phyloP scores from a whole-genome alignment of 805 yeast species.

The Ogataea neopini region DNA sequence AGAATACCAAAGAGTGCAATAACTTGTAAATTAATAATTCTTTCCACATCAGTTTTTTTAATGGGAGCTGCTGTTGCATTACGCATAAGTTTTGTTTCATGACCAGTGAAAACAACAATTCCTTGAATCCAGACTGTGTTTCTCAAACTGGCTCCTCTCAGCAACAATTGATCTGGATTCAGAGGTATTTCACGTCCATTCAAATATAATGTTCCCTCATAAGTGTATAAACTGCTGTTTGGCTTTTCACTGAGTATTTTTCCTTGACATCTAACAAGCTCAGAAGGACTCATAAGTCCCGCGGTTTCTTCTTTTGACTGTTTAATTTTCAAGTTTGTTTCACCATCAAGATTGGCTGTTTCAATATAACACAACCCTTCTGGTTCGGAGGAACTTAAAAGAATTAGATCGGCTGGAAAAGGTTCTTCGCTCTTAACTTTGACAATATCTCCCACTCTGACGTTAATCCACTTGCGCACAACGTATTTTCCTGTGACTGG shows the following conservation, averaged over 20 bases:
- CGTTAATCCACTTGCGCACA: slow-evolving; percentile 77
- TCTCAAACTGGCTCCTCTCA: slow-evolving; percentile 94
- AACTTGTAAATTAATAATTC: slow-evolving; percentile 90
- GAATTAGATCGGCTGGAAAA: slow-evolving; percentile 87
- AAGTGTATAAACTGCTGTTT: slow-evolving; percentile 89
- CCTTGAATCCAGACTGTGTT: slow-evolving; percentile 97
- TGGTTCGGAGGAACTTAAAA: slow-evolving; percentile 92
- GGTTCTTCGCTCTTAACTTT: slow-evolving; percentile 84
- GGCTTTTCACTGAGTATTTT: slow-evolving; percentile 85
- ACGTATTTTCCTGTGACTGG: slow-evolving; percentile 60
- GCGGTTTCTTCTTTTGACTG: slow-evolving; percentile 84
- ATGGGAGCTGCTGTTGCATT: slow-evolving; percentile 99
- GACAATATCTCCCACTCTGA: slow-evolving; percentile 89
- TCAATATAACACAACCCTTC: slow-evolving; percentile 97
- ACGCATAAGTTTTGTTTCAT: slow-evolving; percentile 96
- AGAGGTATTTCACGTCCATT: slow-evolving; percentile 66
- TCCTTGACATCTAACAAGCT: slow-evolving; percentile 55
- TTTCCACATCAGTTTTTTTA: slow-evolving; percentile 94
- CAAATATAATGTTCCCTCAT: slow-evolving; percentile 79
- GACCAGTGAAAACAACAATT: slow-evolving; percentile 92
- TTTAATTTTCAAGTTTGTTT: slow-evolving; percentile 92
- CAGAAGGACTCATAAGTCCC: slow-evolving; percentile 63
- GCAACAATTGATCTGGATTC: slow-evolving; percentile 84
- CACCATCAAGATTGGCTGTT: slow-evolving; percentile 97
- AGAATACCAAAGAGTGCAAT: slow-evolving; percentile 82